These are phyloP conservation scores for Heterobasidion occidentale DNA, from an alignment of 1,284 basidiomycete species.

Conservation along the genomic window DNA sequence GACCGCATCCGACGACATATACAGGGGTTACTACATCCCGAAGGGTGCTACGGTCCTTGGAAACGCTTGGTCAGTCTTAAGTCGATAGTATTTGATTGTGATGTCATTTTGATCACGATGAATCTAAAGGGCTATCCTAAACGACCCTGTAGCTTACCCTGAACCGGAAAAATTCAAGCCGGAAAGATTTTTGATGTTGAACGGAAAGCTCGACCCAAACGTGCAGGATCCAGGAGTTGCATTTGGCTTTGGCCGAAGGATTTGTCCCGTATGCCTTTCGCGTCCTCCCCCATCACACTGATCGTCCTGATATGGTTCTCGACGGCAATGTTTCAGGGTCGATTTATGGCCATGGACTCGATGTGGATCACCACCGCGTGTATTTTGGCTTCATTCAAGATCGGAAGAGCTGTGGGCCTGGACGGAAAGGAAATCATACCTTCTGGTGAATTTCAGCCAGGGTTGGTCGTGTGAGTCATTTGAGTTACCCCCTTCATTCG, in stretches of 20 bases:
- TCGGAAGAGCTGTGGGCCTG: constrained; percentile 30
- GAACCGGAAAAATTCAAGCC: neutral
- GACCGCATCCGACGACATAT: constrained; percentile 1
- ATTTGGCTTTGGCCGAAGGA: neutral
- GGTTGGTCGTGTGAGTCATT: constrained; percentile 31
- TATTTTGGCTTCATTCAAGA: constrained; percentile 33
- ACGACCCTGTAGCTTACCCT: neutral
- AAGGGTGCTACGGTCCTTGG: constrained; percentile 3
- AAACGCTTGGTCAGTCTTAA: constrained; percentile 6
- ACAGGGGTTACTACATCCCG: constrained; percentile 6
- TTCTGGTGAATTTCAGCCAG: constrained; percentile 30
- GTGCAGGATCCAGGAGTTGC: neutral
- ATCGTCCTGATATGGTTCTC: too few relatives aligned
- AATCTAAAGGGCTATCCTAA: neutral
- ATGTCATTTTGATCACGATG: neutral
- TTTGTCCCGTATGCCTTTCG: neutral
- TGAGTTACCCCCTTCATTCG: too few relatives aligned
- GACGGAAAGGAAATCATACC: constrained; percentile 32
- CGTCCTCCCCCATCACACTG: neutral
- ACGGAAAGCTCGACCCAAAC: neutral
- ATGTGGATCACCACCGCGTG: constrained; percentile 41
- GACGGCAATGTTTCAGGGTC: constrained; percentile 32
- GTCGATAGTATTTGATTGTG: neutral
- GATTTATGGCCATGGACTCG: constrained; percentile 33
- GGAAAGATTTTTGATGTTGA: neutral